Conservation (phyloP, 2,329 filamentous ascomycete genomes). For the Hypomyces perniciosus region DNA sequence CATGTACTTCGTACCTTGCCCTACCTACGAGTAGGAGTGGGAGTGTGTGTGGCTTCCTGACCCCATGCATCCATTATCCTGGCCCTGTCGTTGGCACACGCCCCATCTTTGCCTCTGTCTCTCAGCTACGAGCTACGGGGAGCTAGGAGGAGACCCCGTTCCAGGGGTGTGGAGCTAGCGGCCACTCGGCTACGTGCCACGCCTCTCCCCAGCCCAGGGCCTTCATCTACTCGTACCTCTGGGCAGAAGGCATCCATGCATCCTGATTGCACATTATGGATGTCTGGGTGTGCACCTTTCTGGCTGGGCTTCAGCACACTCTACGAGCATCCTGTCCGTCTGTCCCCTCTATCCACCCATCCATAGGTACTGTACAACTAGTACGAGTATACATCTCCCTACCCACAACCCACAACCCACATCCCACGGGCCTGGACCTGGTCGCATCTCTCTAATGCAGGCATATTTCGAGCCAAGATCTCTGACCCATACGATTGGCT, state of each 20-base stretch:
- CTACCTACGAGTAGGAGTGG: too few relatives aligned
- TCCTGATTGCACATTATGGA: background rate
- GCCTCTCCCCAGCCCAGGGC: too few relatives aligned
- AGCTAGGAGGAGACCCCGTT: background rate
- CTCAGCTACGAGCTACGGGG: background rate
- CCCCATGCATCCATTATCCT: too few relatives aligned
- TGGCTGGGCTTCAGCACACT: background rate
- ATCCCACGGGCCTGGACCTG: constrained; percentile 11
- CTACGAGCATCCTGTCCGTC: background rate
- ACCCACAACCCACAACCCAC: constrained; percentile 2
- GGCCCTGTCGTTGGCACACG: background rate
- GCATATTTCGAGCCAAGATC: constrained; percentile 21
- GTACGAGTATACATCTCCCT: background rate
- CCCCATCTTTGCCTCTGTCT: background rate
- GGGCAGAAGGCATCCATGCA: too few relatives aligned
- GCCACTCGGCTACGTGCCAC: too few relatives aligned
- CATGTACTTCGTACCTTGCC: too few relatives aligned
- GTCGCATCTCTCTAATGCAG: constrained; percentile 18
- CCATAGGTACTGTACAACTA: too few relatives aligned
- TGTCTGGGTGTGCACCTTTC: background rate
- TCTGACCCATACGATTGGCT: constrained; percentile 29
- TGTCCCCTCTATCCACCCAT: too few relatives aligned
- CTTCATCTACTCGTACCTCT: too few relatives aligned
- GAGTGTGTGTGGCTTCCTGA: too few relatives aligned
- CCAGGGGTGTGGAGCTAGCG: background rate